Conservation (phyloP, 2,329 filamentous ascomycete genomes). For the Ambrosiella cleistominuta region DNA sequence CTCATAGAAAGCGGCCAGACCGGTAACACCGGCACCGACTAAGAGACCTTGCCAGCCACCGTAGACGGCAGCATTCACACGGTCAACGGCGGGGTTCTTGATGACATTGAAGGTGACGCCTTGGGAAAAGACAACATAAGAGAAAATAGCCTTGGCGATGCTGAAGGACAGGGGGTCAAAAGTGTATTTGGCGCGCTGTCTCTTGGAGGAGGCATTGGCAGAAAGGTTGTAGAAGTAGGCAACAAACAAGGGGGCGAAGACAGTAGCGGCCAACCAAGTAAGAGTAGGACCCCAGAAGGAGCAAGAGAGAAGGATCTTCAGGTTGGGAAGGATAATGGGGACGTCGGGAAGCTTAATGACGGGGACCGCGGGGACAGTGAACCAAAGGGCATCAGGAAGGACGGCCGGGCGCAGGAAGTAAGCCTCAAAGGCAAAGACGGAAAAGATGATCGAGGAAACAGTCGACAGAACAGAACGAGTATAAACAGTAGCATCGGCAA, state of each 20-base stretch:
- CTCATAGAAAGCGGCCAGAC: slow-evolving; percentile 57
- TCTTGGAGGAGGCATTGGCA: slow-evolving; percentile 21
- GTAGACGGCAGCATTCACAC: slow-evolving; percentile 49
- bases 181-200: slow-evolving; percentile 33
- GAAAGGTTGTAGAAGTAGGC: slow-evolving; percentile 89
- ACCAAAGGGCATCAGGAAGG: slow-evolving; percentile 53
- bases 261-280: slow-evolving; percentile 58
- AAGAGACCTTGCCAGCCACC: slow-evolving; percentile 55
- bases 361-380: slow-evolving; percentile 48
- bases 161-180: slow-evolving; percentile 85
- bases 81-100: slow-evolving; percentile 38
- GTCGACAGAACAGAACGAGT: slow-evolving; percentile 56
- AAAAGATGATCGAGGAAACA: slow-evolving; percentile 52
- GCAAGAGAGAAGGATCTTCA: slow-evolving; percentile 58
- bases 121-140: slow-evolving; percentile 64
- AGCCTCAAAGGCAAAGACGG: slow-evolving; percentile 52
- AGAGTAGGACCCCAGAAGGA: slow-evolving; percentile 72
- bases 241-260: slow-evolving; percentile 49
- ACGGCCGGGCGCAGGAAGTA: slow-evolving; percentile 52
- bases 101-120: slow-evolving; percentile 44
- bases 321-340: slow-evolving; percentile 55
- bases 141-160: slow-evolving; percentile 66
- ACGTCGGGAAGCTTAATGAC: slow-evolving; percentile 38
- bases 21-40: slow-evolving; percentile 49
- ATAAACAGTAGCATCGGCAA: slow-evolving; percentile 46